phyloP scores from a whole-genome alignment of 768 basidiomycete species.

The Hericium rajendrae region DNA sequence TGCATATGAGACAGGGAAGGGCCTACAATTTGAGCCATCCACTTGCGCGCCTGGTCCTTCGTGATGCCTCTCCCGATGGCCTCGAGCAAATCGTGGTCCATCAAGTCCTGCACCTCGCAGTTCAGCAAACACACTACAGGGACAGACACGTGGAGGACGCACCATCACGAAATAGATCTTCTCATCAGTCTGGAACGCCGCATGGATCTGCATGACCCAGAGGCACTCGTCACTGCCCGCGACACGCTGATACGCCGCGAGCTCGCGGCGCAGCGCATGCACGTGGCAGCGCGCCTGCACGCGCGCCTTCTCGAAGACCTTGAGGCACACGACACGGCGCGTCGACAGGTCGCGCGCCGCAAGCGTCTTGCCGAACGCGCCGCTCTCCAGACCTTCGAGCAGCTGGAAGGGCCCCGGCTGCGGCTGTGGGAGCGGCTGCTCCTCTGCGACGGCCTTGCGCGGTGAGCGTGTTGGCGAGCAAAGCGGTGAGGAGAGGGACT shows the following conservation, averaged over 20 bases:
- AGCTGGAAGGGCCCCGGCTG: slow-evolving; percentile 13
- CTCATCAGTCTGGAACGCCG: slow-evolving; percentile 9
- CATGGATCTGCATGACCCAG: slow-evolving; percentile 14
- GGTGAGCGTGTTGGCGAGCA: slow-evolving; percentile 6
- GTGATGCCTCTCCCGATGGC: slow-evolving; percentile 6
- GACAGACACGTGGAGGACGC: not conserved
- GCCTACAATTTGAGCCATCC: slow-evolving; percentile 14
- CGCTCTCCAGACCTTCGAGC: slow-evolving; percentile 9
- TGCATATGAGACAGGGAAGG: not conserved
- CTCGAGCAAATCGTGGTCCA: slow-evolving; percentile 12
- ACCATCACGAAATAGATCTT: slow-evolving; percentile 13
- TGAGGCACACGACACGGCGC: slow-evolving; percentile 11
- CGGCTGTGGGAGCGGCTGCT: slow-evolving; percentile 4
- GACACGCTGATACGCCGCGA: slow-evolving; percentile 14
- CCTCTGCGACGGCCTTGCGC: slow-evolving; percentile 7
- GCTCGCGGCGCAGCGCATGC: slow-evolving; percentile 11
- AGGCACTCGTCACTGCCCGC: slow-evolving; percentile 11
- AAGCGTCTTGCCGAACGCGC: slow-evolving; percentile 9
- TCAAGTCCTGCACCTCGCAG: slow-evolving; percentile 6
- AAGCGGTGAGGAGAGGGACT: not conserved
- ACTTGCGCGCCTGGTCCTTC: slow-evolving; percentile 2
- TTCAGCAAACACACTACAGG: not conserved
- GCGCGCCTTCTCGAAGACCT: slow-evolving; percentile 3
- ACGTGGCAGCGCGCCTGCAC: slow-evolving; percentile 6
- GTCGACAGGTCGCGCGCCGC: slow-evolving; percentile 12